Base-by-base conservation (phyloP, 139 green algal genomes). In the Haematococcus lacustris region DNA sequence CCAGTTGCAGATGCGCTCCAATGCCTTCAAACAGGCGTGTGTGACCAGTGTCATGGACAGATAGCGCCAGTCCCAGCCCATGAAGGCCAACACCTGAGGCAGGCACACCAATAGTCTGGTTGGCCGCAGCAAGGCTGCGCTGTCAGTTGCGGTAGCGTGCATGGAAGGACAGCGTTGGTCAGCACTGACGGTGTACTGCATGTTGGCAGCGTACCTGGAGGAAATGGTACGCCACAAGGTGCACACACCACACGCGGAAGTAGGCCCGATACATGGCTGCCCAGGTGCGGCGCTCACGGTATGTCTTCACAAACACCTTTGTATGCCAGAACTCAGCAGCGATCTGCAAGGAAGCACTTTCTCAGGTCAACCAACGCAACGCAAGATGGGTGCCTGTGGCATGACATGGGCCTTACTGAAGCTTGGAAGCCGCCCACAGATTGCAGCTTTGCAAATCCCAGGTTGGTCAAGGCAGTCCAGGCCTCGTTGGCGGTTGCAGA, bases 251-350 rank as follows among this genome's bases (percentile, higher is more conserved):
- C 23, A 88, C 78, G 30, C 82, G 73, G 76, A 76, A 88, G 61
- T 82, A 85, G 51, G 75, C 73, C 32, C 82, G 74, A 76, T 81
- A 88, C n/a, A 83, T 53, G n/a, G 78, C 76, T 17, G 74, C 40
- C 76, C 66, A 79, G 32, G 76, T 78, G 62, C 82, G 76, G 2
- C 82, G 73, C 77, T 88, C 82, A 13, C 76, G 71, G 73, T 80
- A 88, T 5, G 82, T 88, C 76, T 88, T 88, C 23, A 82, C 75
- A 71, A 88, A 88, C 64, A 78, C 73, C 47, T 74, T 74, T 35
- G 51, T 74, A 57, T 77, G 74, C 79, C 79, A 88, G 51, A 76
- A 88, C 61, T 84, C 77, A 9, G 68, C 53, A 0, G 82, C 82
- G 25, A 84, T 71, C 73, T 78, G 73, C 3, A 63, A 57, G n/a